phyloP scores from a whole-genome alignment of 2,329 filamentous ascomycete species.

The Colletotrichum camelliae region DNA sequence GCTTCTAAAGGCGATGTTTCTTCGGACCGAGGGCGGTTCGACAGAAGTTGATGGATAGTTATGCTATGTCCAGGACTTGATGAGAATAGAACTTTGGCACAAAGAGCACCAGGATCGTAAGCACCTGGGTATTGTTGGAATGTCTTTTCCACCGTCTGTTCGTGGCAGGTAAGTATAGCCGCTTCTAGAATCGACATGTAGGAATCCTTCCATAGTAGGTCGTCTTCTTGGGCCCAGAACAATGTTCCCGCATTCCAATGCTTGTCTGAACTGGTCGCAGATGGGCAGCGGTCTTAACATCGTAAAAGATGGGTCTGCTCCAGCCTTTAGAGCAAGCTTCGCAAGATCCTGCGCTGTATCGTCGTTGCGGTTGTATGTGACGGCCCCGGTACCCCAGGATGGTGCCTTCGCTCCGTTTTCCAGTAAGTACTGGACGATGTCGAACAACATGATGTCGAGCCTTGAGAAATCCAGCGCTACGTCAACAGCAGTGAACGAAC shows the following conservation, averaged over 20 bases:
- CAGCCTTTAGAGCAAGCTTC: neutral
- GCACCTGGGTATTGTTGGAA: neutral
- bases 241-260: no score
- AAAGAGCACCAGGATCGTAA: neutral
- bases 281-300: no score
- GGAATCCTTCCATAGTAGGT: neutral
- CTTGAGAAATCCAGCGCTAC: neutral
- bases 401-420: neutral
- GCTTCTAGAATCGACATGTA: neutral
- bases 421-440: neutral
- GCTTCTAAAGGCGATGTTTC: neutral
- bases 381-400: fast-evolving
- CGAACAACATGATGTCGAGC: no score
- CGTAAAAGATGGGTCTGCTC: neutral
- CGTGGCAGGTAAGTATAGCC: neutral
- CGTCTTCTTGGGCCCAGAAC: neutral
- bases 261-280: no score
- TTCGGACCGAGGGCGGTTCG: neutral
- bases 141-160: no score
- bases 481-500: neutral
- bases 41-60: neutral
- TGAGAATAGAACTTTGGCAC: neutral
- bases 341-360: fast-evolving
- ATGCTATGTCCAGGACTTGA: fast-evolving
- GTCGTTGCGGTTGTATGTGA: neutral